Conservation (phyloP, 441 rosid species). For the Aleurites moluccanus region DNA sequence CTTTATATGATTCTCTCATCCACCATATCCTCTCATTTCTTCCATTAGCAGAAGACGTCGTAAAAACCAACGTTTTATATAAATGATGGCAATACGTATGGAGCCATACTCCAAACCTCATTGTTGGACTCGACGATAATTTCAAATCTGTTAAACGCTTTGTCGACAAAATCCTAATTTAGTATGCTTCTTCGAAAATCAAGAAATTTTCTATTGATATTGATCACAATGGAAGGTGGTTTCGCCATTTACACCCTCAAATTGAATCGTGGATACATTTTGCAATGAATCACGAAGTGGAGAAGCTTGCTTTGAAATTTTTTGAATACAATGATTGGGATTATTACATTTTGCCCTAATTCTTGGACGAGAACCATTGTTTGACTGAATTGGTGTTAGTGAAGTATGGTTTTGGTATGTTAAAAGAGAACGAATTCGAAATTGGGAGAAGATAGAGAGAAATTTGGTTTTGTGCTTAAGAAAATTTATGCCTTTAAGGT, state of each 20-base stretch:
- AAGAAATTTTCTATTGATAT: constrained; percentile 1
- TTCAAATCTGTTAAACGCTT: not conserved
- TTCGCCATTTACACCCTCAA: no score
- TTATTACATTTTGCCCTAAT: not conserved
- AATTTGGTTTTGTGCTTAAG: no score
- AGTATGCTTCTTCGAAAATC: not conserved
- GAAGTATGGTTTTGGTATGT: no score
- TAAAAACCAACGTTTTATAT: constrained; percentile 18
- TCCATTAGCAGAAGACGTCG: not conserved
- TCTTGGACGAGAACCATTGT: not conserved
- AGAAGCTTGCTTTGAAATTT: not conserved
- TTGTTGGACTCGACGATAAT: no score
- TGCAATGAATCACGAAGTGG: not conserved
- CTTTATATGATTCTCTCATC: no score
- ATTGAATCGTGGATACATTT: no score
- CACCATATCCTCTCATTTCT: no score
- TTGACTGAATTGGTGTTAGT: not conserved
- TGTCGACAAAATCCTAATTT: constrained; percentile 1
- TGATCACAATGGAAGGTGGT: no score
- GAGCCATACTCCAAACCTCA: constrained; percentile 18
- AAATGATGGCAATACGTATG: constrained; percentile 22
- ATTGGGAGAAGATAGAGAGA: no score
- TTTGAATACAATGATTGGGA: not conserved
- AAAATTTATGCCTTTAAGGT: no score
- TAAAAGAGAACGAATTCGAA: no score